These are phyloP conservation scores for Glycine soja DNA, from an alignment of 306 rosid species.

Conservation along the genomic window DNA sequence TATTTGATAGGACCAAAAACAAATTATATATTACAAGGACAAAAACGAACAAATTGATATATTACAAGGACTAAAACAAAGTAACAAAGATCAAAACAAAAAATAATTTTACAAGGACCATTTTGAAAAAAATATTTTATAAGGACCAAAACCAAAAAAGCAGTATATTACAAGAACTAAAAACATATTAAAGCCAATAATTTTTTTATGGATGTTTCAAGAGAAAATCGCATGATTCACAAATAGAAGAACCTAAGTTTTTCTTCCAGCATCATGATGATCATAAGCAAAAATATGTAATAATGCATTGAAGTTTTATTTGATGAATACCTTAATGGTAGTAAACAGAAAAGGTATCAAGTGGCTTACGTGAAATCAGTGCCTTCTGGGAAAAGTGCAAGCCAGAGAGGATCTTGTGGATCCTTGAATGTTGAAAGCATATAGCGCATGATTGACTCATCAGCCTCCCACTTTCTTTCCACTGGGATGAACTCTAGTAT, in stretches of 20 bases:
- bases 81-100: no score
- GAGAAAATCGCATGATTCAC: conserved; percentile 27
- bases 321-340: not conserved
- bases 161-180: no score
- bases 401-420: conserved; percentile 80
- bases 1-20: no score
- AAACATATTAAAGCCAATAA: no score
- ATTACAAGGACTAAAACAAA: no score
- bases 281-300: conserved; percentile 7
- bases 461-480: conserved; percentile 82
- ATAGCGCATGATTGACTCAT: conserved; percentile 58
- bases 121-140: no score
- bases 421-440: conserved; percentile 81
- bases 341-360: conserved; percentile 18
- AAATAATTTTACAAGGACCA: no score
- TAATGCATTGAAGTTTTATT: conserved; percentile 2
- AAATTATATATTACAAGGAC: no score
- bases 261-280: conserved; percentile 12
- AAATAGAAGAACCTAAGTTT: conserved; percentile 13
- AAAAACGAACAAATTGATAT: no score
- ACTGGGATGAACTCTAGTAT: conserved; percentile 84
- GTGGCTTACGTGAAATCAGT: conserved; percentile 78
- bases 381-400: conserved; percentile 90
- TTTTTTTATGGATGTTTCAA: conserved; percentile 8
- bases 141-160: no score